A percentile compares a stretch with the other conserved stretches of the same genome.
These are phyloP conservation scores for Albophoma yamanashiensis DNA, from an alignment of 2,329 filamentous ascomycete species.

Conservation along the genomic window DNA sequence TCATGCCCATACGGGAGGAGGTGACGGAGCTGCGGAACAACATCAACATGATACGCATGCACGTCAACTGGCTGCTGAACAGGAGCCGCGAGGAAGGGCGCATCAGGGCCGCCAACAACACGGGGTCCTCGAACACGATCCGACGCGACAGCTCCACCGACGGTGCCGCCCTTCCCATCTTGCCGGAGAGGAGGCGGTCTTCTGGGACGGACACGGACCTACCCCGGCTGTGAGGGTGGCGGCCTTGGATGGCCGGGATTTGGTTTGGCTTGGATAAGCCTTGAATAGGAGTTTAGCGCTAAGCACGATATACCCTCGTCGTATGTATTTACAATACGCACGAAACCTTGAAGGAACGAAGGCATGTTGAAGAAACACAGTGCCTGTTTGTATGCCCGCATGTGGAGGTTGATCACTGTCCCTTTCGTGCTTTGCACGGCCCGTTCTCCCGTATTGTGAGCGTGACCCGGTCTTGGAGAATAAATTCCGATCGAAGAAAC, in stretches of 20 bases:
- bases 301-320: not conserved
- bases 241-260: no score
- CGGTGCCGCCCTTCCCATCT: constrained; percentile 9
- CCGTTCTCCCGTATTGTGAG: not conserved
- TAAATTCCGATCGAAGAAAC: not conserved
- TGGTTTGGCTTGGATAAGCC: not conserved
- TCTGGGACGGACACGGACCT: constrained; percentile 25
- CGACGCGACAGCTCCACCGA: constrained; percentile 19
- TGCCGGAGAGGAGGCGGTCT: constrained; percentile 25
- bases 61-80: constrained; percentile 48
- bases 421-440: not conserved
- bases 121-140: constrained; percentile 17
- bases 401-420: not conserved
- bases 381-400: not conserved
- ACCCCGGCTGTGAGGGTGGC: constrained; percentile 20
- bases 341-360: not conserved
- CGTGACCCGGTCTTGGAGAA: not conserved
- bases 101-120: constrained; percentile 24
- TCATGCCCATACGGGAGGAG: constrained; percentile 50
- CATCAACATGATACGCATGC: constrained; percentile 47
- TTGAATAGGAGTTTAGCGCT: not conserved
- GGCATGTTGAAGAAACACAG: not conserved
- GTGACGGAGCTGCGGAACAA: constrained; percentile 49
- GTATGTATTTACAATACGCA: not conserved
- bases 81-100: constrained; percentile 37